phyloP scores from a whole-genome alignment of 768 basidiomycete genomes.

The Auricularia cornea region DNA sequence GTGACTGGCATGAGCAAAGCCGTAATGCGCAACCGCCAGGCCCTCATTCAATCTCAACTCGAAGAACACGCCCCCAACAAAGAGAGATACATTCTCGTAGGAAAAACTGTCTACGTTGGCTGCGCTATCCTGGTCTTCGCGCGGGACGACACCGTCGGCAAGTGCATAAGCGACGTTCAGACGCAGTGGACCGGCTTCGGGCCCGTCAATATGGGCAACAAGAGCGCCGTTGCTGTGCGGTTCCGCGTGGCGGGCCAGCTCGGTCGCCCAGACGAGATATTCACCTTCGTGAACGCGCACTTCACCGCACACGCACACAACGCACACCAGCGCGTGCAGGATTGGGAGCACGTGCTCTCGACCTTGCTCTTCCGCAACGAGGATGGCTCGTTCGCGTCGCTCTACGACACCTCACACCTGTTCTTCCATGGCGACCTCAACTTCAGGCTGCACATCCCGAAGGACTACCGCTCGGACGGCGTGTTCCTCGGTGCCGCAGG shows the following conservation, averaged over 20 bases:
- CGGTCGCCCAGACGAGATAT: conserved; percentile 53
- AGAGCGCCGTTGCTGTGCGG: conserved; percentile 85
- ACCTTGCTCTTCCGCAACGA: conserved; percentile 59
- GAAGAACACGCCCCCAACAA: conserved; percentile 62
- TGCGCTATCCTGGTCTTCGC: conserved; percentile 85
- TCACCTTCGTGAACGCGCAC: conserved; percentile 94
- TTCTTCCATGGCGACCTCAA: conserved; percentile 94
- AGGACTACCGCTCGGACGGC: conserved; percentile 35
- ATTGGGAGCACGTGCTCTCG: conserved; percentile 75
- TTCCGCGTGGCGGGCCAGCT: conserved; percentile 59
- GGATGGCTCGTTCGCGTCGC: conserved; percentile 37
- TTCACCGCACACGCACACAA: conserved; percentile 73
- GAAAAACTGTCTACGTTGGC: conserved; percentile 76
- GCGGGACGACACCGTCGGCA: conserved; percentile 56
- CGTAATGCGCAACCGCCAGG: conserved; percentile 60
- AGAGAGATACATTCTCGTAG: conserved; percentile 69
- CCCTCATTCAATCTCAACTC: conserved; percentile 66
- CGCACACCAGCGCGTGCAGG: conserved; percentile 55
- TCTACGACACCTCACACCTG: conserved; percentile 82
- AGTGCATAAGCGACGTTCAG: conserved; percentile 54
- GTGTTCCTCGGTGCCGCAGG: conserved; percentile 3
- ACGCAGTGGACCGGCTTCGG: conserved; percentile 69
- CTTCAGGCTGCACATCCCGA: conserved; percentile 67
- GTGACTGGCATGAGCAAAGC: conserved; percentile 69
- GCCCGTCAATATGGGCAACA: conserved; percentile 81